Percentiles rank a stretch among this genome's conserved stretches.
phyloP scores from a whole-genome alignment of 2,329 filamentous ascomycete species.

The Didymellaceae sp. region DNA sequence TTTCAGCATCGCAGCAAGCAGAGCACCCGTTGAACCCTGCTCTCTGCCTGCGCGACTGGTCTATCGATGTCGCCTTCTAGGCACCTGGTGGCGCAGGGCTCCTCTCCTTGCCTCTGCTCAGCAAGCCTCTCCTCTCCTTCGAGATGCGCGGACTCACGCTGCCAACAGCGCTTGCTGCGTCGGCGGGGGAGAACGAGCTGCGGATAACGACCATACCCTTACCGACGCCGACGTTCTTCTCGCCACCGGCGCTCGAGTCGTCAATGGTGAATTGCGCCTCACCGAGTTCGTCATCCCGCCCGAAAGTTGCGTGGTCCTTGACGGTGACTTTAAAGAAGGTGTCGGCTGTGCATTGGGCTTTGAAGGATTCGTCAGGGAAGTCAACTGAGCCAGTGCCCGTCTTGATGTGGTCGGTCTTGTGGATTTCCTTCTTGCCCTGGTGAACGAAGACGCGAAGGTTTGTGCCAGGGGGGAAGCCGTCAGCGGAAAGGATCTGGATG shows the following conservation, averaged over 20 bases:
- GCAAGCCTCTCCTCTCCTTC: conserved; percentile 52
- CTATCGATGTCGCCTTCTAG: not conserved
- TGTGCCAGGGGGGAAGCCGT: conserved; percentile 75
- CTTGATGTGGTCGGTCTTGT: conserved; percentile 94
- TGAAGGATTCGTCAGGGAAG: conserved; percentile 73
- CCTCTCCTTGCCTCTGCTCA: conserved; percentile 51
- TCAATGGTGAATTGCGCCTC: conserved; percentile 92
- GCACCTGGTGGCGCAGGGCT: conserved; percentile 15
- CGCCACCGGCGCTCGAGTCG: conserved; percentile 70
- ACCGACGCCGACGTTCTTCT: conserved; percentile 79
- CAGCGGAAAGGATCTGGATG: conserved; percentile 80
- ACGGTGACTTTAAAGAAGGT: conserved; percentile 85
- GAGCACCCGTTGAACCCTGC: not conserved
- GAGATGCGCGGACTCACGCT: conserved; percentile 35
- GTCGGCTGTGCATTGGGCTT: conserved; percentile 77
- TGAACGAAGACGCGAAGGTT: conserved; percentile 81
- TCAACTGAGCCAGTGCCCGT: conserved; percentile 66
- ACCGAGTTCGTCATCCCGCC: conserved; percentile 81
- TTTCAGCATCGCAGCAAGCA: not conserved
- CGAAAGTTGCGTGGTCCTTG: conserved; percentile 84
- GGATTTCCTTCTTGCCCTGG: conserved; percentile 73
- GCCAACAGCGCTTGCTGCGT: conserved; percentile 37
- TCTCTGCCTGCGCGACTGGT: not conserved
- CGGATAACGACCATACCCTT: conserved; percentile 73
- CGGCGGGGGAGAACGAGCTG: conserved; percentile 70